Evolutionary conservation across 1,139 yeast species (phyloP).

Genomic region (Candida buenavistaensis): DNA sequence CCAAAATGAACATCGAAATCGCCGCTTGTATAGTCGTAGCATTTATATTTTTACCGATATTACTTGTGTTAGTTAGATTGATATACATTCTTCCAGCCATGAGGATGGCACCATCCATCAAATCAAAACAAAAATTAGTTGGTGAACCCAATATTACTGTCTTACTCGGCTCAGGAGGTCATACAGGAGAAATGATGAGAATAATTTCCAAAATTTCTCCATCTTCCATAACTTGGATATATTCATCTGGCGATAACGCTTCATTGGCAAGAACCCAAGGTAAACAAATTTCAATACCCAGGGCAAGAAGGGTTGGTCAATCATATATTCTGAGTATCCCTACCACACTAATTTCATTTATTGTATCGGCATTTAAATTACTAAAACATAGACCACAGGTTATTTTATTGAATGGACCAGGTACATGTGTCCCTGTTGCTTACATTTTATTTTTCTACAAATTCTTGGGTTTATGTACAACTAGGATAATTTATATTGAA

Average conservation of each 20-base stretch:
- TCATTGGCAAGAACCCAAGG: conserved; percentile 52
- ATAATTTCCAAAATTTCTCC: conserved; percentile 45
- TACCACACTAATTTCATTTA: conserved; percentile 49
- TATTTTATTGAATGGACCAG: conserved; percentile 88
- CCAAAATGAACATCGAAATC: conserved; percentile 7
- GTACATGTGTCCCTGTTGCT: conserved; percentile 81
- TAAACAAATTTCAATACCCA: conserved; percentile 33
- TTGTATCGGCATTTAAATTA: conserved; percentile 26
- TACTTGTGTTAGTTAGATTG: conserved; percentile 7
- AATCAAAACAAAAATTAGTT: conserved; percentile 4
- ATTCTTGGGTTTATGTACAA: conserved; percentile 49
- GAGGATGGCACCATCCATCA: conserved; percentile 9
- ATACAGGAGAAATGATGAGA: conserved; percentile 91
- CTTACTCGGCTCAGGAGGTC: conserved; percentile 84
- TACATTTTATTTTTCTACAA: conserved; percentile 57
- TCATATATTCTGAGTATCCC: conserved; percentile 49
- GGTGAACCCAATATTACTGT: conserved; percentile 44
- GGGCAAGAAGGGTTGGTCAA: conserved; percentile 84
- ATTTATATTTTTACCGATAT: conserved; percentile 1
- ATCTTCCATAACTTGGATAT: conserved; percentile 42
- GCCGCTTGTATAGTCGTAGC: conserved; percentile 5
- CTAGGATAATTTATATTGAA: conserved; percentile 78
- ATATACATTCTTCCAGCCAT: conserved; percentile 30
- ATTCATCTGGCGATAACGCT: conserved; percentile 58
- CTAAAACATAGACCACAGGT: conserved; percentile 43